Conservation (phyloP, 2,329 filamentous ascomycete species). For the Trichophaea hybrida region DNA sequence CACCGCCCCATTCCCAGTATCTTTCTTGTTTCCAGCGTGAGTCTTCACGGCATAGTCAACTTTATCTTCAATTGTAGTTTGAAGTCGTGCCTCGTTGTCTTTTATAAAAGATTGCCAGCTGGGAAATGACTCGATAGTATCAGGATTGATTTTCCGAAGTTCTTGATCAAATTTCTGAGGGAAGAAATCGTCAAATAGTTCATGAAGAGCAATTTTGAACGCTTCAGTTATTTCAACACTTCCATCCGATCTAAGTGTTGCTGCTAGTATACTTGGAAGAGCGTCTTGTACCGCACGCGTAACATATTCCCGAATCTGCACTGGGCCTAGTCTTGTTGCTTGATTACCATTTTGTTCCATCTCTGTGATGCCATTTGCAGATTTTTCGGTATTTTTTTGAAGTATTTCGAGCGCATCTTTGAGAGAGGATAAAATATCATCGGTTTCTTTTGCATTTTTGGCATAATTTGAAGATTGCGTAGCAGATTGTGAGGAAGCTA, state of each 20-base stretch:
- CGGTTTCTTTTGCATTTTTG: background rate
- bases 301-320: background rate
- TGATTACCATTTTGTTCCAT: background rate
- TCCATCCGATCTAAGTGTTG: background rate
- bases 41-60: background rate
- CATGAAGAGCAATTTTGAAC: background rate
- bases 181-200: background rate
- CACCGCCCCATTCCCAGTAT: slow-evolving; percentile 5
- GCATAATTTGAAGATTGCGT: background rate
- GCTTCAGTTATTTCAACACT: background rate
- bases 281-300: background rate
- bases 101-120: slow-evolving; percentile 17
- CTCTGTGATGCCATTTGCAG: background rate
- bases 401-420: background rate
- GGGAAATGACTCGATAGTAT: slow-evolving; percentile 8
- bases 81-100: slow-evolving; percentile 14
- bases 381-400: background rate
- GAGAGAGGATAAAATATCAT: background rate
- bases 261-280: slow-evolving; percentile 8
- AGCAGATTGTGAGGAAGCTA: background rate
- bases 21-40: background rate
- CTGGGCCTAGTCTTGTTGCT: background rate
- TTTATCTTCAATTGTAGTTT: slow-evolving; percentile 11
- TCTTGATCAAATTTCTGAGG: background rate
- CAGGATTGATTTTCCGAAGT: slow-evolving; percentile 1